Conservation (phyloP, 768 basidiomycete genomes). For the Crepidotus variabilis region DNA sequence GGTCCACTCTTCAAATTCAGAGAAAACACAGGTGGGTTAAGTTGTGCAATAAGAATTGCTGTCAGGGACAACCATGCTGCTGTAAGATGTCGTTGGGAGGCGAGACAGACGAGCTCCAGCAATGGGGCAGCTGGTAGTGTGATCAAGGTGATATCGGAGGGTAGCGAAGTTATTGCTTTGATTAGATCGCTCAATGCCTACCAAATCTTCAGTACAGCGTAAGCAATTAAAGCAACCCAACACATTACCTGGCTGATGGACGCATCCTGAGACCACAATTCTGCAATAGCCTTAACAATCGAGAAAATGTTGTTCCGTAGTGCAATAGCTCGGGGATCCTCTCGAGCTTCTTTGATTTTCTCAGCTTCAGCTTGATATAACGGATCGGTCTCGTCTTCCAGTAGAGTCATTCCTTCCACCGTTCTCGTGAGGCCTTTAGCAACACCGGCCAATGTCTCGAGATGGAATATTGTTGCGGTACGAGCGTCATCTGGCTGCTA, state of each 20-base stretch:
- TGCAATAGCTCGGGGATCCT: slow-evolving; percentile 57
- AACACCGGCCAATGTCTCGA: slow-evolving; percentile 80
- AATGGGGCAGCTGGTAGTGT: slow-evolving; percentile 81
- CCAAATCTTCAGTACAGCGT: neutral
- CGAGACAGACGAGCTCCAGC: slow-evolving; percentile 72
- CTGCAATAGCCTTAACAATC: slow-evolving; percentile 56
- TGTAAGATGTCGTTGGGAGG: slow-evolving; percentile 67
- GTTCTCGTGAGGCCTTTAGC: slow-evolving; percentile 84
- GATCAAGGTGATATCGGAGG: slow-evolving; percentile 71
- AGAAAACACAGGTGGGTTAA: slow-evolving; percentile 67
- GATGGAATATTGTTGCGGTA: slow-evolving; percentile 58
- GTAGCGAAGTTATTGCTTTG: slow-evolving; percentile 82
- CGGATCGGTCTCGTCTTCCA: slow-evolving; percentile 55
- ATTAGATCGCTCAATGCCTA: slow-evolving; percentile 81
- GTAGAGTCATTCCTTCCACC: slow-evolving; percentile 58
- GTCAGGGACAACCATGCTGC: slow-evolving; percentile 85
- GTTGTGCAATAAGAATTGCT: slow-evolving; percentile 74
- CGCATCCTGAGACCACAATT: slow-evolving; percentile 78
- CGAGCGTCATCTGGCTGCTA: slow-evolving; percentile 77
- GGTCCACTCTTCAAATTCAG: slow-evolving; percentile 49
- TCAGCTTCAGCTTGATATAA: slow-evolving; percentile 48
- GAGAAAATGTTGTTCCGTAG: slow-evolving; percentile 66
- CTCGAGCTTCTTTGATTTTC: slow-evolving; percentile 54
- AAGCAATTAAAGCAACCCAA: slow-evolving; percentile 1
- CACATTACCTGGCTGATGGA: slow-evolving; percentile 63